Evolutionary conservation across 1,139 yeast genomes (phyloP).

Genomic region (Saccharomycopsis hybrid): DNA sequence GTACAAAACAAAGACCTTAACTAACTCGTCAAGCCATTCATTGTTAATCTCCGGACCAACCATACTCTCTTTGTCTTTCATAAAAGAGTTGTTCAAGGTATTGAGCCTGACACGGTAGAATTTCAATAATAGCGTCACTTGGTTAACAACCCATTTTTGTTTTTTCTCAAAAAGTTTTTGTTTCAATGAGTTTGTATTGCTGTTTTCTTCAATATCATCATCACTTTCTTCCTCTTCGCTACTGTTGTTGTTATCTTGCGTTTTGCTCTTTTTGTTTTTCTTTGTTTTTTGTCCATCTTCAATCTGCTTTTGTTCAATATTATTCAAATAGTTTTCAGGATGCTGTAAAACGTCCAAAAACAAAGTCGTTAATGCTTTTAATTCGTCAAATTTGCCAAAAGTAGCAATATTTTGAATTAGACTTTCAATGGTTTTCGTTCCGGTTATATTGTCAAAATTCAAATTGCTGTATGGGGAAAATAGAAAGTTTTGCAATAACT

Average conservation of each 20-base stretch:
- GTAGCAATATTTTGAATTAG: slow-evolving; percentile 32
- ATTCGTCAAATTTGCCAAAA: slow-evolving; percentile 26
- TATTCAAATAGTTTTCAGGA: slow-evolving; percentile 21
- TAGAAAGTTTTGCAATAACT: slow-evolving; percentile 43
- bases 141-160: slow-evolving; percentile 65
- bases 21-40: slow-evolving; percentile 41
- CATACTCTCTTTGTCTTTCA: slow-evolving; percentile 18
- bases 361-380: slow-evolving; percentile 29
- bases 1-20: slow-evolving; percentile 45
- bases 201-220: slow-evolving; percentile 22
- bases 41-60: slow-evolving; percentile 25
- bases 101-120: slow-evolving; percentile 26
- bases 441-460: slow-evolving; percentile 74
- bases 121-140: slow-evolving; percentile 38
- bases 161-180: slow-evolving; percentile 37
- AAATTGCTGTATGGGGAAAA: slow-evolving; percentile 50
- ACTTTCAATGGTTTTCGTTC: slow-evolving; percentile 59
- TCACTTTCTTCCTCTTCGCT: too few species aligned
- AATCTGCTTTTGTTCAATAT: slow-evolving; percentile 24
- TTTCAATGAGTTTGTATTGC: slow-evolving; percentile 18
- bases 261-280: not conserved
- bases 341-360: slow-evolving; percentile 28
- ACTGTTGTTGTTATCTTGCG: too few species aligned
- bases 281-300: not conserved
- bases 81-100: slow-evolving; percentile 20